Conservation (phyloP, 345 rosid species). For the Eucalyptus regnans region DNA sequence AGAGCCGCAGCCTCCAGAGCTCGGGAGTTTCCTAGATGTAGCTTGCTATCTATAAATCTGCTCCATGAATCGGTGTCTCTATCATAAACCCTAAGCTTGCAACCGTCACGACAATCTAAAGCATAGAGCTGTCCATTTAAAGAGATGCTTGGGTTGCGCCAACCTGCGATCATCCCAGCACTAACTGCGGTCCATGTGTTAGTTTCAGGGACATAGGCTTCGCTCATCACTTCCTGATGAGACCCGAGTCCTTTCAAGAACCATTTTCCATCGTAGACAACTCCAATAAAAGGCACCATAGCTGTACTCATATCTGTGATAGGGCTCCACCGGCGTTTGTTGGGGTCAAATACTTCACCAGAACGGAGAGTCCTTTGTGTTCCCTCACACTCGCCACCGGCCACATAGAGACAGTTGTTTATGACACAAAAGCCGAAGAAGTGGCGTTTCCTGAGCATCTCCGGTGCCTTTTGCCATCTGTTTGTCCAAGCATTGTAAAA, state of each 20-base stretch:
- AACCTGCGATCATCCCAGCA: constrained; percentile 85
- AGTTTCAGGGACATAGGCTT: constrained; percentile 72
- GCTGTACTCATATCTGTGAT: constrained; percentile 95
- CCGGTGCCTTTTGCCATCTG: constrained; percentile 93
- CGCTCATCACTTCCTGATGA: constrained; percentile 84
- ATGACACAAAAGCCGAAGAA: constrained; percentile 91
- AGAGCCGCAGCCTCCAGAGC: constrained; percentile 92
- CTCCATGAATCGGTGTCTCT: constrained; percentile 69
- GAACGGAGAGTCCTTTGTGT: constrained; percentile 86
- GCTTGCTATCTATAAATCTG: constrained; percentile 79
- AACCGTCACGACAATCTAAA: constrained; percentile 84
- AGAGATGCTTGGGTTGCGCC: constrained; percentile 82
- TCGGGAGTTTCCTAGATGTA: constrained; percentile 74
- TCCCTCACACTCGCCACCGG: constrained; percentile 99
- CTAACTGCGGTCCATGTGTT: constrained; percentile 64
- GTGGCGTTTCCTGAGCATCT: constrained; percentile 94
- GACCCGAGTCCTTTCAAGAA: constrained; percentile 86
- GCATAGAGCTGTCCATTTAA: constrained; percentile 75
- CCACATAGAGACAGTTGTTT: constrained; percentile 86
- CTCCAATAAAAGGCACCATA: constrained; percentile 94
- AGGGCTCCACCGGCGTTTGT: constrained; percentile 76
- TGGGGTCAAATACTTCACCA: constrained; percentile 94
- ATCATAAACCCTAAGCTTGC: constrained; percentile 78
- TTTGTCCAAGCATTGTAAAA: constrained; percentile 90
- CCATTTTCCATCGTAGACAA: constrained; percentile 83